Evolutionary conservation across 2,329 filamentous ascomycete species (phyloP).

Genomic region (Gyromitra esculenta): DNA sequence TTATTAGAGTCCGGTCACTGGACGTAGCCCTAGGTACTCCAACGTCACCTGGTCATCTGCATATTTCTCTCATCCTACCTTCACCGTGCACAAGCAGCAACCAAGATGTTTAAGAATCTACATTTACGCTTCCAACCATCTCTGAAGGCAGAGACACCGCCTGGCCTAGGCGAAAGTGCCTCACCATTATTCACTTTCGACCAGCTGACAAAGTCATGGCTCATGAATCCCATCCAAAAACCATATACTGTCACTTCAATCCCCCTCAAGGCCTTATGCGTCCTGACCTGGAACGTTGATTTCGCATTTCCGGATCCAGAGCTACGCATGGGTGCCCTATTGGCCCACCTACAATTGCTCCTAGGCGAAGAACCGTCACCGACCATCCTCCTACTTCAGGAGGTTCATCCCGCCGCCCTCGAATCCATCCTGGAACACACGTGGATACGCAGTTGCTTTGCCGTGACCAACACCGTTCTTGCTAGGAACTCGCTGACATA

Average conservation of each 20-base stretch:
- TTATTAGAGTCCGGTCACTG: no score
- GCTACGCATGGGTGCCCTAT: conserved; percentile 12
- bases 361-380: conserved; percentile 7
- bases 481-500: conserved; percentile 2
- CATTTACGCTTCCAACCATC: background rate
- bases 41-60: background rate
- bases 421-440: background rate
- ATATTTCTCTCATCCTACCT: background rate
- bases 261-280: conserved; percentile 5
- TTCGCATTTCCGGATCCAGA: conserved; percentile 13
- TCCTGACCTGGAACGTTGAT: conserved; percentile 43
- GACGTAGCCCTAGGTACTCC: background rate
- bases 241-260: background rate
- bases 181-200: conserved; percentile 15
- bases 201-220: conserved; percentile 10
- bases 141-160: background rate
- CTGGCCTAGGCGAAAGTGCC: background rate
- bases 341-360: conserved; percentile 27
- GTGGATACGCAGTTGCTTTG: conserved; percentile 9
- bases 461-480: conserved; percentile 26
- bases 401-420: conserved; percentile 23
- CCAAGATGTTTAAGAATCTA: conserved; percentile 16
- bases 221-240: background rate
- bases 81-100: background rate
- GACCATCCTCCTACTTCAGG: conserved; percentile 34